Evolutionary conservation across 2,329 filamentous ascomycete genomes (phyloP), one percentile per base, ranked within the genome.

Genomic region (Ophiostoma sp.): DNA sequence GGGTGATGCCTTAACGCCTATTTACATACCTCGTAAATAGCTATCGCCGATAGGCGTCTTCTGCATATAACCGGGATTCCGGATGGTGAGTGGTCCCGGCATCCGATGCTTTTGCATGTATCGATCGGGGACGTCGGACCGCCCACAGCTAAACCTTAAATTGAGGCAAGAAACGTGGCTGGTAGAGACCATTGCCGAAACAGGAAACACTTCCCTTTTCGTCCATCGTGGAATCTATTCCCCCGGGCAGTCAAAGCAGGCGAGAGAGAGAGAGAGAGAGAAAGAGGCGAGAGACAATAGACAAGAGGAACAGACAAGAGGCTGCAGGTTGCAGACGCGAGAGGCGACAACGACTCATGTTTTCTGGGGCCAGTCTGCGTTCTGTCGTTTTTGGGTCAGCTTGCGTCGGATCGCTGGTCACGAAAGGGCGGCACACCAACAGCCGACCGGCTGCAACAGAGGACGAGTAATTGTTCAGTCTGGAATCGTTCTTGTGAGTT

Each of bases 401-500:
- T 9, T 61, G 11, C 64, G 64, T 33, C 64, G 42, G 42, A 50
- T 50, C 25, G 17, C 22, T 33, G 64, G 36, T 22, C 22, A 64
- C 42, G 42, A 68, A 68, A 50, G 17, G 39, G 28, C 39, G 28
- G 39, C 25, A 39, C n/a, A n/a, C 64, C 64, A 68, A 68, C 64
- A 50, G 64, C 64, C 64, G 64, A 68, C 64, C 42, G 64, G 64
- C 42, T 68, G 42, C 25, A 68, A n/a, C 11, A 45, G 22, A 50
- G 6, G 22, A 68, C 63, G 39, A 68, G 39, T 28, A 11, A 28
- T 64, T 39, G 31, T 12, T 36, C n/a, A 22, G n/a, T 12, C 11
- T 36, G 28, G 7, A 22, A n/a, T n/a, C n/a, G n/a, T n/a, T n/a
- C n/a, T n/a, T n/a, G n/a, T n/a, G n/a, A 28, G 2, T 25, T 66